phyloP scores from a whole-genome alignment of 2,329 filamentous ascomycete species.

The Fusarium heterosporum region DNA sequence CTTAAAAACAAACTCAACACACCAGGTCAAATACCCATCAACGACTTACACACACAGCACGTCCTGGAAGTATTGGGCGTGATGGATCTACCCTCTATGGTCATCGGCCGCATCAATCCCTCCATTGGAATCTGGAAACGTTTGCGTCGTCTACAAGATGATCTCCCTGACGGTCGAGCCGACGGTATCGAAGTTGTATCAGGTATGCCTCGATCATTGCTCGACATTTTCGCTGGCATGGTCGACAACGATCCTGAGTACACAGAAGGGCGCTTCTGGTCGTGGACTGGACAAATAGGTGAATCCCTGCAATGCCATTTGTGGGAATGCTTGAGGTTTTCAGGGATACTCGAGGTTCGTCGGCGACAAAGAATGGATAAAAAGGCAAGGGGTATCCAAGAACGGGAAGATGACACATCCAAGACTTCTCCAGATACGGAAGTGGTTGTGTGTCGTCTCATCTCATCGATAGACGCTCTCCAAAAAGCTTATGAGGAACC shows the following conservation, averaged over 20 bases:
- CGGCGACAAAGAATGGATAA: constrained; percentile 34
- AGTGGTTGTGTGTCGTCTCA: constrained; percentile 38
- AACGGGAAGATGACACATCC: background rate
- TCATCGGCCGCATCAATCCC: constrained; percentile 28
- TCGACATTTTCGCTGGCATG: constrained; percentile 38
- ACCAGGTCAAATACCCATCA: constrained; percentile 18
- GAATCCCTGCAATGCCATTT: constrained; percentile 40
- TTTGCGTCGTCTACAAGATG: constrained; percentile 34
- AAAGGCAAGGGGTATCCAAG: constrained; percentile 4
- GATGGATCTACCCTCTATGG: constrained; percentile 40
- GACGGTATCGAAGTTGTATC: constrained; percentile 36
- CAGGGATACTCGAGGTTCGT: constrained; percentile 39
- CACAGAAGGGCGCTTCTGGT: constrained; percentile 37
- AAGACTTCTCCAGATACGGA: constrained; percentile 22
- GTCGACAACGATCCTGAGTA: constrained; percentile 39
- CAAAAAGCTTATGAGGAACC: constrained; percentile 38
- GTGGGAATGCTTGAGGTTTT: constrained; percentile 43
- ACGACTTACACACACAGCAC: constrained; percentile 31
- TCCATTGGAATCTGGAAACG: constrained; percentile 43
- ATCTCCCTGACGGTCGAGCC: constrained; percentile 13
- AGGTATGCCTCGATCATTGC: constrained; percentile 35
- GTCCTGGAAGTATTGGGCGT: constrained; percentile 40
- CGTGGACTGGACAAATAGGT: constrained; percentile 39
- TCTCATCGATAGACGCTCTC: constrained; percentile 41
- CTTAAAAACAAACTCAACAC: constrained; percentile 25